Evolutionary conservation across 129 eudicot species (phyloP).

Genomic region (Escallonia herrerae): DNA sequence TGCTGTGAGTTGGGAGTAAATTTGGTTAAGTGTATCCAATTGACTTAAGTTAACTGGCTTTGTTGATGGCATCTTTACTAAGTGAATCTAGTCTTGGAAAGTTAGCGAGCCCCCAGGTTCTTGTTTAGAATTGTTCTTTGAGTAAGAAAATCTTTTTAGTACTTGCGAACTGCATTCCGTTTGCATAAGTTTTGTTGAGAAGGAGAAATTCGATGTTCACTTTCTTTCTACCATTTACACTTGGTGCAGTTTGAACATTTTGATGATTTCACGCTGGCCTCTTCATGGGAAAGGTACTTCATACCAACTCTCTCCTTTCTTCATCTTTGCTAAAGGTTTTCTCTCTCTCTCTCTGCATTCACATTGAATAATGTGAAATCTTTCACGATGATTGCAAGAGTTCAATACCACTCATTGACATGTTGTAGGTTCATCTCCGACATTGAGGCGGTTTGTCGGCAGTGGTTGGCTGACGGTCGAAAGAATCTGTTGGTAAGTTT

Average conservation of each 20-base stretch:
- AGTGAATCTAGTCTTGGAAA: too few relatives aligned
- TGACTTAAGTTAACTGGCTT: too few relatives aligned
- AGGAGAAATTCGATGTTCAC: background rate
- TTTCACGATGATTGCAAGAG: background rate
- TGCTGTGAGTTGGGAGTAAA: too few relatives aligned
- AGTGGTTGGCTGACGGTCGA: conserved; percentile 83
- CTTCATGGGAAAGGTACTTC: conserved; percentile 92
- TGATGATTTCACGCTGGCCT: conserved; percentile 91
- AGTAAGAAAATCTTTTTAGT: background rate
- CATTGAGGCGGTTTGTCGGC: conserved; percentile 90
- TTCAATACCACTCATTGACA: conserved; percentile 2
- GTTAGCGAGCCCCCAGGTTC: too few relatives aligned
- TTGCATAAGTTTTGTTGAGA: background rate
- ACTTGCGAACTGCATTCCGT: background rate
- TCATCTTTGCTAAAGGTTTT: background rate
- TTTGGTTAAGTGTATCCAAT: too few relatives aligned
- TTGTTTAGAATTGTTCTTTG: background rate
- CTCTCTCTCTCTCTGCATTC: background rate
- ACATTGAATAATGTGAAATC: background rate
- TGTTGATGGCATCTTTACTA: too few relatives aligned
- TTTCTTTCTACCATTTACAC: background rate
- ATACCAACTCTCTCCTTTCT: background rate
- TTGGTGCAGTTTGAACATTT: conserved; percentile 69
- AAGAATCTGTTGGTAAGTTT: conserved; percentile 72
- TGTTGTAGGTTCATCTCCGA: conserved; percentile 81